A percentile compares a stretch with the other conserved stretches of the same genome.
These are phyloP conservation scores for Flammula alnicola DNA, from an alignment of 1,284 basidiomycete species.

Conservation along the genomic window DNA sequence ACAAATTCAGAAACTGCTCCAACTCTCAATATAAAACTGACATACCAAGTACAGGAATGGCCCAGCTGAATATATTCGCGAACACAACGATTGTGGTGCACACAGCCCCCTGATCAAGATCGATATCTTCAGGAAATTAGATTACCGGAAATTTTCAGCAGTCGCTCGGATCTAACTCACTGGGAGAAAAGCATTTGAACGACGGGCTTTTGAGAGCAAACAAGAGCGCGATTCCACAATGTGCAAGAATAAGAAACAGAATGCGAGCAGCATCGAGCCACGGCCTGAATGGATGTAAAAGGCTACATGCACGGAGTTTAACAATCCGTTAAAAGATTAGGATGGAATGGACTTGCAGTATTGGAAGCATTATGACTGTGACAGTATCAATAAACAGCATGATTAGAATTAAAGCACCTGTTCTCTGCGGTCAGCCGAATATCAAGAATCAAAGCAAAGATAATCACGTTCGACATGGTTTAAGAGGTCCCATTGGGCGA, in stretches of 20 bases:
- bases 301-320: slow-evolving; percentile 36
- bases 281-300: slow-evolving; percentile 54
- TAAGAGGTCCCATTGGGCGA: slow-evolving; percentile 35
- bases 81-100: slow-evolving; percentile 56
- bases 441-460: neutral
- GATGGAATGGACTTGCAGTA: slow-evolving; percentile 48
- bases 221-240: slow-evolving; percentile 54
- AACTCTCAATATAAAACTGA: slow-evolving; percentile 4
- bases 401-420: slow-evolving; percentile 46
- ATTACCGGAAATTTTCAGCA: neutral
- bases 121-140: slow-evolving; percentile 30
- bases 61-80: slow-evolving; percentile 58
- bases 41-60: slow-evolving; percentile 57
- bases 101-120: slow-evolving; percentile 42
- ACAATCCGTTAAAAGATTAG: neutral
- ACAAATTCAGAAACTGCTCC: neutral
- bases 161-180: slow-evolving; percentile 33
- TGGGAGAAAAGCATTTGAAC: slow-evolving; percentile 48
- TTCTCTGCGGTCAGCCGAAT: neutral
- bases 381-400: slow-evolving; percentile 51
- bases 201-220: slow-evolving; percentile 36
- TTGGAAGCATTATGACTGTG: slow-evolving; percentile 53
- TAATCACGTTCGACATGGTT: slow-evolving; percentile 31
- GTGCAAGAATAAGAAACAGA: slow-evolving; percentile 49
- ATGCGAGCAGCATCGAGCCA: slow-evolving; percentile 64